Base-by-base conservation (phyloP, 2,329 filamentous ascomycete genomes). In the Waltergamsia citrina region DNA sequence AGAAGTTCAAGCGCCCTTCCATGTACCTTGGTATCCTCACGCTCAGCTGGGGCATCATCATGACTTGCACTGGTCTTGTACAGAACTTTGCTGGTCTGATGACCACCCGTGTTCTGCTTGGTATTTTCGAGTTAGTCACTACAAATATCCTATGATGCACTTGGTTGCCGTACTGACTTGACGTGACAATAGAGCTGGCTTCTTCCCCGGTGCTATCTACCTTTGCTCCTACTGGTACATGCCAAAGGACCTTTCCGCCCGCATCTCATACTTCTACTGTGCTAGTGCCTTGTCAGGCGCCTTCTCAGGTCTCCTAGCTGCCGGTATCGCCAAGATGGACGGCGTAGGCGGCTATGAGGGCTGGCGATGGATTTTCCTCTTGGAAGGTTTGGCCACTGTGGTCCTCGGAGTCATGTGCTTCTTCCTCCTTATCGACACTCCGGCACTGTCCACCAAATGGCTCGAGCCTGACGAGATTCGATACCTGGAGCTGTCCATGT, bases 241-340 rank as follows among this genome's bases (percentile, higher is more conserved):
- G 15, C 62, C 71, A 12, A 62, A 67, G 32, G 69, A 74, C 39
- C 65, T 71, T 16, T 66, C 70, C 32, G 50, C 69, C 15, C 59
- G 71, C 1, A 64, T 69, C 39, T 83, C 85, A 2, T 72, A 87
- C 34, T 90, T 92, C 66, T 93, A 90, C 62, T 84, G 80, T 0
- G 82, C 84, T 0, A 84, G 84, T 0, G 84, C 85, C 0, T 62
- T 92, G 1, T 83, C 85, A 0, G 85, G 85, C 1, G 85, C 79
- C 0, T 86, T 86, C 44, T 81, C 78, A 42, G 82, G 82, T 5
- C 65, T 86, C 3, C 61, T 86, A 2, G 81, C 82, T 0, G 81
- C 75, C 23, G 81, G 66, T 0, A 85, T 86, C 36, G 67, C 67
- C 7, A 69, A 80, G 35, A 84, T 86, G 78, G 63, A 78, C 33